A percentile compares a stretch with the other conserved stretches of the same genome.
These are phyloP conservation scores for Cytospora chrysosperma DNA, from an alignment of 2,329 filamentous ascomycete species.

Conservation along the genomic window DNA sequence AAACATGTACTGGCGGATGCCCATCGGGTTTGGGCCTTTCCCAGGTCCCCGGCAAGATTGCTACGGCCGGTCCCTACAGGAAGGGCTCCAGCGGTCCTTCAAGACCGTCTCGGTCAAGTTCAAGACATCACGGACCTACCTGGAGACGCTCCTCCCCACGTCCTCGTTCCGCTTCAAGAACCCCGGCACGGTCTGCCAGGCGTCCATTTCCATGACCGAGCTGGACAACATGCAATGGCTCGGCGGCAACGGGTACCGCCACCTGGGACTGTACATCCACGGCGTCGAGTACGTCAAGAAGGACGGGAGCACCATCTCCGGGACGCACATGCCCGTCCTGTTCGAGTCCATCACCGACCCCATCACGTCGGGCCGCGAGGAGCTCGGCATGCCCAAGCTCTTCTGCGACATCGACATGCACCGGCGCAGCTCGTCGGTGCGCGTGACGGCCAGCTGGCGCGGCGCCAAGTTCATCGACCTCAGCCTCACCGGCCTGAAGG, in stretches of 20 bases:
- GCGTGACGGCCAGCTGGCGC: slow-evolving; percentile 41
- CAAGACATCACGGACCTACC: slow-evolving; percentile 48
- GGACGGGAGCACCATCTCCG: slow-evolving; percentile 42
- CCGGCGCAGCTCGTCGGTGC: slow-evolving; percentile 35
- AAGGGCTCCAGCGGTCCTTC: slow-evolving; percentile 34
- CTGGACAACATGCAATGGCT: slow-evolving; percentile 36
- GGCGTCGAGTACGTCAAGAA: slow-evolving; percentile 48
- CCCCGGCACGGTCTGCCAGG: slow-evolving; percentile 44
- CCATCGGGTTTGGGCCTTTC: slow-evolving; percentile 46
- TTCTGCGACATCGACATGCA: slow-evolving; percentile 43
- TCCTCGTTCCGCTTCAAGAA: slow-evolving; percentile 41
- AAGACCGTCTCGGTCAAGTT: slow-evolving; percentile 48
- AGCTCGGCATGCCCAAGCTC: slow-evolving; percentile 56
- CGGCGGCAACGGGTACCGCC: slow-evolving; percentile 43
- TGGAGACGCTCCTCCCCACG: slow-evolving; percentile 48
- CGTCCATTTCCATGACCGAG: slow-evolving; percentile 39
- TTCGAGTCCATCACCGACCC: slow-evolving; percentile 54
- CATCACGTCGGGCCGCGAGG: slow-evolving; percentile 53
- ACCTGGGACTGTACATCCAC: slow-evolving; percentile 52
- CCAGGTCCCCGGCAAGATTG: slow-evolving; percentile 43
- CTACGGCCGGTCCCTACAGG: slow-evolving; percentile 26
- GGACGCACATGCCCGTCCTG: slow-evolving; percentile 51
- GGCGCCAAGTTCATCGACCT: slow-evolving; percentile 33
- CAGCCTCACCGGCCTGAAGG: slow-evolving; percentile 24
- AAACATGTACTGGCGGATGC: slow-evolving; percentile 44